These are phyloP conservation scores for Tricholoma bakamatsutake DNA, from an alignment of 768 basidiomycete genomes.

Conservation along the genomic window DNA sequence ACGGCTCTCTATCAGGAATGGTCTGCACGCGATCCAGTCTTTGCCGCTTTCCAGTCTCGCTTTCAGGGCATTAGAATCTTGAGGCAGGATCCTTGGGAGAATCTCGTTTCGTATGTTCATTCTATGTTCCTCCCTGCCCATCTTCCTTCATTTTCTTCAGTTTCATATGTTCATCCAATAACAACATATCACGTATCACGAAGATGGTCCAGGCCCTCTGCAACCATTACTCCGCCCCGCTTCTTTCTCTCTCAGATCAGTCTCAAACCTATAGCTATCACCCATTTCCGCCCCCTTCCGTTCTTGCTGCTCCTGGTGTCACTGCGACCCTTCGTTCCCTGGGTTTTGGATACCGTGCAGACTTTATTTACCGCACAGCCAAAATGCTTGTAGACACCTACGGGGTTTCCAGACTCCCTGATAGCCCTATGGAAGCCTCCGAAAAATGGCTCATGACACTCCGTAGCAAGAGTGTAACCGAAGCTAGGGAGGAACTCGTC, in stretches of 20 bases:
- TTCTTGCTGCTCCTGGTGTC: constrained; percentile 53
- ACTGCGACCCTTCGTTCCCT: constrained; percentile 64
- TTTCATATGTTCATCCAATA: constrained; percentile 97
- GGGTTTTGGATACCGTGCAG: constrained; percentile 94
- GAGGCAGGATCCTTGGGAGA: constrained; percentile 95
- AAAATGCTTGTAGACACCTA: constrained; percentile 65
- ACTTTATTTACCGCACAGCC: constrained; percentile 82
- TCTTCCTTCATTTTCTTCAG: constrained; percentile 30
- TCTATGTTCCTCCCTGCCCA: neutral
- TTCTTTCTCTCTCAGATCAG: constrained; percentile 44
- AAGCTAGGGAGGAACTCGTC: constrained; percentile 71
- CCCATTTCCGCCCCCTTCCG: constrained; percentile 79
- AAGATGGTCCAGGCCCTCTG: constrained; percentile 88
- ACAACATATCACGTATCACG: constrained; percentile 92
- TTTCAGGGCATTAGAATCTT: constrained; percentile 83
- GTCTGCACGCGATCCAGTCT: constrained; percentile 69
- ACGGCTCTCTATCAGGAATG: constrained; percentile 68
- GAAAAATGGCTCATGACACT: constrained; percentile 58
- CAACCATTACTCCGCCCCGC: constrained; percentile 62
- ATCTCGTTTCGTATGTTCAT: constrained; percentile 76
- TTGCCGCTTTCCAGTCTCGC: constrained; percentile 52
- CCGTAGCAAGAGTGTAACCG: constrained; percentile 40
- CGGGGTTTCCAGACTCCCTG: constrained; percentile 16
- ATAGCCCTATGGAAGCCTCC: constrained; percentile 36
- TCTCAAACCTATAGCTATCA: constrained; percentile 41